Percentiles rank a stretch among this genome's conserved stretches.
phyloP scores from a whole-genome alignment of 257 asterid species.

The Phtheirospermum japonicum region DNA sequence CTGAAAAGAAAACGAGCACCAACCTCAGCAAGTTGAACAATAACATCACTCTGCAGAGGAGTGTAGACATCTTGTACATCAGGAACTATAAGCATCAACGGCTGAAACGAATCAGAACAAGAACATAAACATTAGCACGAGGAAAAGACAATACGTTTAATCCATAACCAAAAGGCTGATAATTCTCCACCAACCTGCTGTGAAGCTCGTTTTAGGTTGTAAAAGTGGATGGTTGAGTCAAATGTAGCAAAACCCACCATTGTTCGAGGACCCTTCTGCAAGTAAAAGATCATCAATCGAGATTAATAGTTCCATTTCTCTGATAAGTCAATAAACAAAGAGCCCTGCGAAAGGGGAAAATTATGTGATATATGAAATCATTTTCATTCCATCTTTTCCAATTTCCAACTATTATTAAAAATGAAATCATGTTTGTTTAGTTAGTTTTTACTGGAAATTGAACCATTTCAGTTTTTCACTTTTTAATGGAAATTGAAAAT shows the following conservation, averaged over 20 bases:
- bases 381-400: too few relatives aligned
- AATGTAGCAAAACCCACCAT: constrained; percentile 95
- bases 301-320: constrained; percentile 24
- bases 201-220: constrained; percentile 78
- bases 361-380: too few relatives aligned
- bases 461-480: too few relatives aligned
- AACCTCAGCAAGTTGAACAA: constrained; percentile 94
- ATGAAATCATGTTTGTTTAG: too few relatives aligned
- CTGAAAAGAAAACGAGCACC: constrained; percentile 29
- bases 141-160: constrained; percentile 9
- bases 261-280: constrained; percentile 95
- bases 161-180: constrained; percentile 17
- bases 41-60: constrained; percentile 87
- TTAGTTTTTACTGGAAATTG: too few relatives aligned
- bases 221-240: constrained; percentile 93
- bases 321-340: constrained; percentile 19
- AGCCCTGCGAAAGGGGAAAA: too few relatives aligned
- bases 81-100: constrained; percentile 95
- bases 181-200: constrained; percentile 69
- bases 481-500: too few relatives aligned
- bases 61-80: constrained; percentile 97
- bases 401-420: too few relatives aligned
- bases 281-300: constrained; percentile 27
- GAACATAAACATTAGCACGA: constrained; percentile 24
- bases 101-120: constrained; percentile 56